Evolutionary conservation across 139 green algal species (phyloP).

Genomic region (Chlamydomonas asymmetrica): DNA sequence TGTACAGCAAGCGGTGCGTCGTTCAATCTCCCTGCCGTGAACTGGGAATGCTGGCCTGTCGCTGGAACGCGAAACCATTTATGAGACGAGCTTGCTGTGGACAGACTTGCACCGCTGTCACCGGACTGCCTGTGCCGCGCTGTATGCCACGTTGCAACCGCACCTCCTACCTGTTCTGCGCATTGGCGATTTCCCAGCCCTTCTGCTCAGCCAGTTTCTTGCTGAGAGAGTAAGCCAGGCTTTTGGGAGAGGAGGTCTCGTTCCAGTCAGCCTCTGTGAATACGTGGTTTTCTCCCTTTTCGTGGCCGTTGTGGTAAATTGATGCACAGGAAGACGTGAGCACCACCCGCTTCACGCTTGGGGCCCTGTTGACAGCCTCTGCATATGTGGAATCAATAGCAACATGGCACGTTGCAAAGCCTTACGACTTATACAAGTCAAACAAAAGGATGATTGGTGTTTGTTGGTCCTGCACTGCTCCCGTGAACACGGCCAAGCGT

Average conservation of each 20-base stretch:
- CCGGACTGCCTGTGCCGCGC: no score
- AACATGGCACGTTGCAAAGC: background rate
- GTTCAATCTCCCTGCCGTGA: no score
- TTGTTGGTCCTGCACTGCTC: background rate
- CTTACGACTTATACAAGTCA: background rate
- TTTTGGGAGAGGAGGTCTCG: background rate
- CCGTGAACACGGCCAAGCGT: background rate
- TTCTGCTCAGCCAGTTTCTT: no score
- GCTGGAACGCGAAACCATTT: no score
- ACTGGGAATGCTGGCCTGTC: no score
- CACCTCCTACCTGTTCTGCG: no score
- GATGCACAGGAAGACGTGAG: conserved; percentile 58
- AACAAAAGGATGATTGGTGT: background rate
- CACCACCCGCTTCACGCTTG: conserved; percentile 57
- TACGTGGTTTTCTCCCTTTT: conserved; percentile 40
- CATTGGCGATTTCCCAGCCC: no score
- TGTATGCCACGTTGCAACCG: no score
- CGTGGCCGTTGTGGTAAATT: conserved; percentile 27
- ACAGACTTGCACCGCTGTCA: no score
- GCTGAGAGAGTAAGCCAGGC: background rate
- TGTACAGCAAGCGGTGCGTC: no score
- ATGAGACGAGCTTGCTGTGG: no score
- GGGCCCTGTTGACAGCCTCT: conserved; percentile 40
- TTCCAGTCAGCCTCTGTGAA: conserved; percentile 58
- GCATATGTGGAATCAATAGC: background rate